Evolutionary conservation across 441 rosid genomes (phyloP), one percentile per base, ranked within the genome.

Genomic region (Metrosideros polymorpha): DNA sequence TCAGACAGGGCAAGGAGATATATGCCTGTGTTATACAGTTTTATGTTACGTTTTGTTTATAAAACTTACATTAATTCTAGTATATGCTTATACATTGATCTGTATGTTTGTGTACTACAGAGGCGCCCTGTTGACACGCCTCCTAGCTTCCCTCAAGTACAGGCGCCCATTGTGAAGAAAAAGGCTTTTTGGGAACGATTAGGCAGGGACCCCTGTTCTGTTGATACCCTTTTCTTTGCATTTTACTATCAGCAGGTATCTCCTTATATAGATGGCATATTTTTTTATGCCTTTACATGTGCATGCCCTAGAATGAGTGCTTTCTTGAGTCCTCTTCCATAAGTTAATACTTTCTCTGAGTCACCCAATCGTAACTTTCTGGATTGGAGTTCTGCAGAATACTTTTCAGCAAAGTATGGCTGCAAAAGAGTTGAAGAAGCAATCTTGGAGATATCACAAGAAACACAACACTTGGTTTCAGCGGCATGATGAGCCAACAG

Each of bases 391-490:
- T 75, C 75, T 88, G 86, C 95, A 98, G 99, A 97, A 97, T 87
- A 95, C 99, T 24, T 95, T 92, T 86, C 99, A 98, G 89, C 99
- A 97, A 89, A 97, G 95, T 89, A 88, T 96, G 86, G 98, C 99
- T 59, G 99, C 99, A 76, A 98, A 92, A 91, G 99, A 97, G 93
- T 93, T 97, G 90, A 98, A 98, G 94, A 97, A 95, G 91, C 99
- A 95, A 89, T 95, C 99, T 52, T 98, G 99, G 99, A 96, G 99
- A 93, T 98, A 94, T 90, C 99, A 98, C 90, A 94, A 98, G 85
- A 98, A 95, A 91, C 97, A 95, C 93, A 95, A 95, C 92, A 98
- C 96, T 56, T 97, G 99, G 99, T 98, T 98, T 91, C 98, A 98
- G 88, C 94, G 99, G 86, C 99, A 97, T 25, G 97, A 95, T 77